Percentiles rank a stretch among this genome's conserved stretches.
Evolutionary conservation across 305 asterid species (phyloP).

Genomic region (Solanum hybrid): DNA sequence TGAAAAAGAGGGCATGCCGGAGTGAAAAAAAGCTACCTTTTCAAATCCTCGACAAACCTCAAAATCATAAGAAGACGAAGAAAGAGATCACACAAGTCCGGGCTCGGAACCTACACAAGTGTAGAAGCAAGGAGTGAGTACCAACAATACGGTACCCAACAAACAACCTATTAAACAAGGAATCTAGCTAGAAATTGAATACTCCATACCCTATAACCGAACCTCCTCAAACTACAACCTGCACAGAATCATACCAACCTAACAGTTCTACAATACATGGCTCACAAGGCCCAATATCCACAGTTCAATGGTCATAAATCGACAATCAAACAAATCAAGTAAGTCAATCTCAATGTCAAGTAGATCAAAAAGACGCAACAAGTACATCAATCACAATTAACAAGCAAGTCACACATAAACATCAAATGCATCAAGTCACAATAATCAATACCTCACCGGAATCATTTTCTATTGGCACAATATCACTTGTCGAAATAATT

Average conservation of each 20-base stretch:
- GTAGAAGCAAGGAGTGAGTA: background rate
- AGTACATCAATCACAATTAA: background rate
- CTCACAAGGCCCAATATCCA: background rate
- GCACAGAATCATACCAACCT: background rate
- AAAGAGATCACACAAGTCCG: background rate
- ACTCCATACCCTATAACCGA: background rate
- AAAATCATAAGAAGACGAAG: background rate
- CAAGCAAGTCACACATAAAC: background rate
- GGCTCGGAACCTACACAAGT: background rate
- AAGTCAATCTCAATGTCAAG: background rate
- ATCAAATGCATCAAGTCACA: background rate
- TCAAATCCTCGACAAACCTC: background rate
- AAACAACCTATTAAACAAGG: background rate
- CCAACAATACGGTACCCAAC: background rate
- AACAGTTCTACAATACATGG: background rate
- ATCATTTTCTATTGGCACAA: background rate
- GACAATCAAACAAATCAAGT: background rate
- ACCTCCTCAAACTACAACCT: background rate
- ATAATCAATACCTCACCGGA: background rate
- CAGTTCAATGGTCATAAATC: background rate
- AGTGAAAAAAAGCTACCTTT: background rate
- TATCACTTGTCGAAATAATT: no score
- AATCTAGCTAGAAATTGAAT: background rate
- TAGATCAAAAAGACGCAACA: background rate
- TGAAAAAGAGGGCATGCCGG: background rate